Percentiles rank a stretch among this genome's conserved stretches.
These are phyloP conservation scores for Moricandia arvensis DNA, from an alignment of 345 rosid genomes.

Conservation along the genomic window DNA sequence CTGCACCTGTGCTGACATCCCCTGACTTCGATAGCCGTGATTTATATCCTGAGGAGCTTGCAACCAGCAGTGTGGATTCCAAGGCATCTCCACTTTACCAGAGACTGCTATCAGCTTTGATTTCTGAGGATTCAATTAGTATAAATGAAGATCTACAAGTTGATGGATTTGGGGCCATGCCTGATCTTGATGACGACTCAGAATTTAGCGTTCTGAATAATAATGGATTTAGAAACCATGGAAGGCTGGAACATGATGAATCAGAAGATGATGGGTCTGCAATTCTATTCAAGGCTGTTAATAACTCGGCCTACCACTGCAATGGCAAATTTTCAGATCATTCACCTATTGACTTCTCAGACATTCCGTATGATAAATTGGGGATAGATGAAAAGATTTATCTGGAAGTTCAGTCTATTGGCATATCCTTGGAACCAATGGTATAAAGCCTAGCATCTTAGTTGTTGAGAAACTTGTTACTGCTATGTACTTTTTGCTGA, in stretches of 20 bases:
- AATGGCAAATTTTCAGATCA: conserved; percentile 36
- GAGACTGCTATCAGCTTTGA: conserved; percentile 76
- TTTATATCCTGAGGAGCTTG: conserved; percentile 23
- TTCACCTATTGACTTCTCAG: conserved; percentile 41
- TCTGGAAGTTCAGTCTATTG: conserved; percentile 76
- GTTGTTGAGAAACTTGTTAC: conserved; percentile 1
- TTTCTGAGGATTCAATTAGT: conserved; percentile 63
- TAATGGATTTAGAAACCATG: conserved; percentile 54
- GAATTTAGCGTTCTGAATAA: conserved; percentile 53
- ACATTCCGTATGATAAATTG: conserved; percentile 56
- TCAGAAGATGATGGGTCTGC: conserved; percentile 46
- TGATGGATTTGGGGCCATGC: conserved; percentile 54
- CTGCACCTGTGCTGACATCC: conserved; percentile 1
- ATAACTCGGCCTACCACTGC: conserved; percentile 26
- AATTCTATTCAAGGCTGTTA: conserved; percentile 33
- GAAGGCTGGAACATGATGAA: conserved; percentile 51
- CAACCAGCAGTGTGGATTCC: conserved; percentile 29
- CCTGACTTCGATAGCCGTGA: conserved; percentile 25
- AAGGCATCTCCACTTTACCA: conserved; percentile 57
- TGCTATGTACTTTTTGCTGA: conserved; percentile 9
- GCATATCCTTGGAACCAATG: conserved; percentile 68
- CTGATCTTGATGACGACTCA: conserved; percentile 53
- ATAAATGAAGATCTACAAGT: conserved; percentile 35
- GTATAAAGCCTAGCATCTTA: conserved; percentile 39
- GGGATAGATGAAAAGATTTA: conserved; percentile 61